Evolutionary conservation across 2,329 filamentous ascomycete genomes (phyloP), one percentile per base, ranked within the genome.

Genomic region (Paracoccidioides lutzii): DNA sequence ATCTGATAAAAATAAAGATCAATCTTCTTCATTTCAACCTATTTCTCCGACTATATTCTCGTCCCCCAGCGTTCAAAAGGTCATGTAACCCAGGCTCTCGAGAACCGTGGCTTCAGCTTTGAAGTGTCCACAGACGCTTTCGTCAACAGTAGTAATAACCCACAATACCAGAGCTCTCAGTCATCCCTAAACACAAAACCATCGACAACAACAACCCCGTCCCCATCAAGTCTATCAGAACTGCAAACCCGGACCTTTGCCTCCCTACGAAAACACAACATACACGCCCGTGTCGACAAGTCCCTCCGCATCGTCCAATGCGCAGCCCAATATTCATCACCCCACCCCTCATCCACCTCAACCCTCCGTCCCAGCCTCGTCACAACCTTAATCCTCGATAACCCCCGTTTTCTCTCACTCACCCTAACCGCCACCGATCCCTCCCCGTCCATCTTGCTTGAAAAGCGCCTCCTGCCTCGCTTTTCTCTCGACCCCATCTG

Each of bases 1-100:
- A 28, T 15, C 32, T 54, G 15, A 54, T 12, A 48, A 48, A 58
- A 46, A 55, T 54, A 52, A 49, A 83, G 81, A 53, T 88, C 91
- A 54, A 95, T 98, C 66, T 96, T 97, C 76, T 97, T 97, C 78
- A 95, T 96, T 69, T 96, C 91, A 3, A 96, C 90, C 37, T 98
- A 97, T 72, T 97, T 95, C 72, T 93, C 88, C 38, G 91, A 98
- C 73, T 97, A 95, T 71, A 94, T 98, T 63, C 79, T 97, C 40
- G 89, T 96, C 0, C 90, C 93, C 0, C 78, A 78, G 54, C 87
- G 84, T 66, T 83, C 86, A 64, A 83, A 85, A 52, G 74, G 80
- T 32, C 84, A 83, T 42, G 90, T 97, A 50, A 82, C 89, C 38
- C 78, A 83, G 57, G 86, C 89, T 0, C 77, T 97, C 4, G 78